Conservation (phyloP, 1,139 yeast genomes). For the Tardiomyces digboiensis region DNA sequence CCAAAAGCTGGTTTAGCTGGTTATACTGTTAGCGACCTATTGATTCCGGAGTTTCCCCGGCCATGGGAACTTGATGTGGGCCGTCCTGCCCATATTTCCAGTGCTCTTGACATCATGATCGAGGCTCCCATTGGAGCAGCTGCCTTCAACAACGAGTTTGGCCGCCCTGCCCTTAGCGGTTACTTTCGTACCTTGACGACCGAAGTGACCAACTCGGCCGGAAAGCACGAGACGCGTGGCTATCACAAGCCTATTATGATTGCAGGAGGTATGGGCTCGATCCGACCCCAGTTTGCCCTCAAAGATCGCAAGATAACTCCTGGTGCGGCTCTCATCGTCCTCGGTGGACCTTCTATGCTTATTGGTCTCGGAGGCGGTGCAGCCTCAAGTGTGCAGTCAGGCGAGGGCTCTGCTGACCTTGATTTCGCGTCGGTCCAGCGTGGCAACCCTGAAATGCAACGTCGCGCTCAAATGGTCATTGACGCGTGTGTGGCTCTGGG, state of each 20-base stretch:
- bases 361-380: slow-evolving; percentile 99
- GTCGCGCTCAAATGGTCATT: slow-evolving; percentile 98
- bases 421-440: slow-evolving; percentile 99
- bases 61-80: slow-evolving; percentile 95
- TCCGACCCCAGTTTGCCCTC: slow-evolving; percentile 86
- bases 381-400: slow-evolving; percentile 90
- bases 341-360: slow-evolving; percentile 98
- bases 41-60: slow-evolving; percentile 76
- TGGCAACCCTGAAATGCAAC: slow-evolving; percentile 99
- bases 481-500: slow-evolving; percentile 89
- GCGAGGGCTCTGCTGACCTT: slow-evolving; percentile 90
- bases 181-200: slow-evolving; percentile 95
- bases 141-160: slow-evolving; percentile 97
- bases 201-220: slow-evolving; percentile 51
- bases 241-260: slow-evolving; percentile 99
- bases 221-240: slow-evolving; percentile 74
- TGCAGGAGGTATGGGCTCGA: slow-evolving; percentile 98
- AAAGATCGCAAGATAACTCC: slow-evolving; percentile 86
- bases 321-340: slow-evolving; percentile 84
- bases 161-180: slow-evolving; percentile 96
- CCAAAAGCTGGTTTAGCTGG: slow-evolving; percentile 96
- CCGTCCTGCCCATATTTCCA: slow-evolving; percentile 87
- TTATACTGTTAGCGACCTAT: slow-evolving; percentile 82
- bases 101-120: slow-evolving; percentile 88
- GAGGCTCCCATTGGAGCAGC: slow-evolving; percentile 99